Conservation (phyloP, 805 yeast genomes). For the Wickerhamomyces kurtzmanii region DNA sequence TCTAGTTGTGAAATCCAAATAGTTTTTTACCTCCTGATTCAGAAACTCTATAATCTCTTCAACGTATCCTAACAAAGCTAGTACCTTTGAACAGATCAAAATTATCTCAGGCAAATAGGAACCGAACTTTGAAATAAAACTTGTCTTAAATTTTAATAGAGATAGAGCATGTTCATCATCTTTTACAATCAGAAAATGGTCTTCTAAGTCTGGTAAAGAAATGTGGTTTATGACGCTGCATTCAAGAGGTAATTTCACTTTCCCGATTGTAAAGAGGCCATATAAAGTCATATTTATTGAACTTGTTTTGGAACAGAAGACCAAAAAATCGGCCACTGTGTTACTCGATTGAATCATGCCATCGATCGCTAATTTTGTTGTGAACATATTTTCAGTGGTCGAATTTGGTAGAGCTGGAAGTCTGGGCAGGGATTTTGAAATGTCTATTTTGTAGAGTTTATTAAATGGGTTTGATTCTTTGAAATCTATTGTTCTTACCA, state of each 20-base stretch:
- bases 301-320: conserved; percentile 15
- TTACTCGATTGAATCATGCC: conserved; percentile 13
- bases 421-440: conserved; percentile 25
- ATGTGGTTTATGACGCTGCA: no score
- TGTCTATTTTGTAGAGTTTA: conserved; percentile 20
- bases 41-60: conserved; percentile 21
- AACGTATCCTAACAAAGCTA: conserved; percentile 20
- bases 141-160: no score
- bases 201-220: no score
- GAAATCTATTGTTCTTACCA: neutral
- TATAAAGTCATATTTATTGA: conserved; percentile 19
- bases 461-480: conserved; percentile 6
- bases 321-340: conserved; percentile 13
- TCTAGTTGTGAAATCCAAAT: conserved; percentile 25
- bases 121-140: no score
- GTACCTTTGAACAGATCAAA: conserved; percentile 10
- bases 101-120: conserved; percentile 9
- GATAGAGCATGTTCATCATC: no score
- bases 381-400: conserved; percentile 8
- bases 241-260: conserved; percentile 2
- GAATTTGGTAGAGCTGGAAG: conserved; percentile 19
- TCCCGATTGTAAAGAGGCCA: conserved; percentile 22
- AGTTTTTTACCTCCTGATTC: conserved; percentile 22
- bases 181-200: no score
- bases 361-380: conserved; percentile 20